Base-by-base conservation (phyloP, 306 rosid species). In the Hylodesmum podocarpum region DNA sequence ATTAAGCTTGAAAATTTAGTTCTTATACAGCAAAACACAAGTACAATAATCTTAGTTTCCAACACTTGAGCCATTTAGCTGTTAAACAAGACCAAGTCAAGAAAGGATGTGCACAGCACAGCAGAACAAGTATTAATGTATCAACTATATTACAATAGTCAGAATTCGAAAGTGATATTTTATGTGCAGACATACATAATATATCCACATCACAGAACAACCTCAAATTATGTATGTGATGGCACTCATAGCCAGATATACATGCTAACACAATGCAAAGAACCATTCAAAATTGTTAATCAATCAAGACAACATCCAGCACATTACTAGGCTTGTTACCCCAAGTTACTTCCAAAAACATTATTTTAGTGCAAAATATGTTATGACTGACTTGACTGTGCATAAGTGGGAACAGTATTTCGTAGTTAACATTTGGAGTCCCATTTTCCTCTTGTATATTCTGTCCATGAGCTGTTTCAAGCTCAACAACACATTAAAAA, bases 201-300 rank as follows among this genome's bases (percentile, higher is more conserved):
- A 53, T 53, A 51, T 66, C 44, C 43, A 39, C 25, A 46, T 24
- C 61, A 29, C 6, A 65, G 13, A 66, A 16, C 10, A 39, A 53
- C 62, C n/a, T 18, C n/a, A 66, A 51, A 64, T 22, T 51, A 65
- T 40, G 73, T 14, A 65, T 65, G 80, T 50, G 53, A 51, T 24
- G 12, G 25, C 67, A 39, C 67, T 50, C 51, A 75, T 21, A 57
- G 41, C 31, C 65, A 63, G 51, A 75, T 34, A 22, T 44, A 11
- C 6, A 33, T 33, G 28, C 72, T 49, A 49, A 50, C 80, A 50
- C 12, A 40, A 70, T 49, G 47, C 47, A 47, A 18, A 49, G 46
- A 50, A 31, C 46, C 37, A 70, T 49, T 34, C 65, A 76, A 28
- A 36, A 66, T 66, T 50, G 33, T 39, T 24, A 24, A 50, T 54